Evolutionary conservation across 1,284 basidiomycete species (phyloP).

Genomic region (Tylopilus sp.): DNA sequence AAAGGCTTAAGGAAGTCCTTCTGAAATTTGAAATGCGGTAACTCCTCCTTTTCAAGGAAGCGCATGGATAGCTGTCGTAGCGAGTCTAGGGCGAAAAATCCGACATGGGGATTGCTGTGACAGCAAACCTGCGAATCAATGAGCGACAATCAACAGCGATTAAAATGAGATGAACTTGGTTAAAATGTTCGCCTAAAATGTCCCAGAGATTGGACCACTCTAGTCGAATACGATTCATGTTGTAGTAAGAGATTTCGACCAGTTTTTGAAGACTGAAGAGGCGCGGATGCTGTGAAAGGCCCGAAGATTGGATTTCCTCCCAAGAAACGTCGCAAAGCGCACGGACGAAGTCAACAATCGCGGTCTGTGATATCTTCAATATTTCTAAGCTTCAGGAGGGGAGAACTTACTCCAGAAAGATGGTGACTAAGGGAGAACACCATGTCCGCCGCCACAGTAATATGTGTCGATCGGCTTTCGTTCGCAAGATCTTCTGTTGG

Average conservation of each 20-base stretch:
- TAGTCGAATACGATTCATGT: slow-evolving; percentile 97
- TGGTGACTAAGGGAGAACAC: slow-evolving; percentile 96
- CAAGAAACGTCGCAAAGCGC: slow-evolving; percentile 97
- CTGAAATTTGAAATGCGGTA: slow-evolving; percentile 98
- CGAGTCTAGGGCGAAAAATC: slow-evolving; percentile 96
- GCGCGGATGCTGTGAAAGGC: slow-evolving; percentile 87
- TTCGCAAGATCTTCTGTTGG: slow-evolving; percentile 94
- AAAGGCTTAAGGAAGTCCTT: slow-evolving; percentile 99
- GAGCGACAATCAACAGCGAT: background rate
- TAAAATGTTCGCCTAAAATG: slow-evolving; percentile 98
- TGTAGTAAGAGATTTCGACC: slow-evolving; percentile 99
- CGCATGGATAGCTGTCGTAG: slow-evolving; percentile 98
- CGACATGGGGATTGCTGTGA: slow-evolving; percentile 96
- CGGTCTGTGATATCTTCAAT: slow-evolving; percentile 55
- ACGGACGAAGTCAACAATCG: slow-evolving; percentile 97
- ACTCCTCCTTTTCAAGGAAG: slow-evolving; percentile 97
- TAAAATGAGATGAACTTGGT: slow-evolving; percentile 63
- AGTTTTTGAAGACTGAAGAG: slow-evolving; percentile 98
- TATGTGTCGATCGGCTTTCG: slow-evolving; percentile 95
- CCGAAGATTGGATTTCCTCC: slow-evolving; percentile 99
- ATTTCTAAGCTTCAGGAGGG: slow-evolving; percentile 2
- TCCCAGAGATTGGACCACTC: slow-evolving; percentile 99
- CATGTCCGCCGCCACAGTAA: slow-evolving; percentile 98
- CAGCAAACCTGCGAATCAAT: slow-evolving; percentile 77
- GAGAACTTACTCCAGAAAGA: slow-evolving; percentile 80